Base-by-base conservation (phyloP, 73 alveolate species). In the Paramecium octaurelia region DNA sequence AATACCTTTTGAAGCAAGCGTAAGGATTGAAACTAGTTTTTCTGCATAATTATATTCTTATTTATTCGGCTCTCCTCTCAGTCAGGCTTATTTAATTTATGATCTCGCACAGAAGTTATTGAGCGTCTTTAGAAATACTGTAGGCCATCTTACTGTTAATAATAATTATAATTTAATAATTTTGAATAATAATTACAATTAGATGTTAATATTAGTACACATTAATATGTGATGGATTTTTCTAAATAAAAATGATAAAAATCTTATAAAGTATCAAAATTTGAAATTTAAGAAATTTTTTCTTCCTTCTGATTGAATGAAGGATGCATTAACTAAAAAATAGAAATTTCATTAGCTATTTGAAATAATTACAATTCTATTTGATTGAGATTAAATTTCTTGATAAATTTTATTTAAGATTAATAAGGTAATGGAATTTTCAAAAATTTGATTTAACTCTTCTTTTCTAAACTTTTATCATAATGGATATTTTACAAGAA, bases 31-130 rank as follows among this genome's bases (percentile, higher is more conserved):
- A 80, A 46, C 38, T 44, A 11, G 91, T 31, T 46, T 80, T 80
- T 80, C 91, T 80, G 29, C 91, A 80, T 80, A 80, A 35, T 64
- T 44, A 48, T 23, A 80, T 80, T 48, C 91, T 80, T 43, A 80
- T 16, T 46, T 80, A 2, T 21, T 80, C 91, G 1, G 75, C 75
- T 20, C 16, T 80, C 38, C 57, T 46, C 36, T 80, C 91, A 20
- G 70, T 42, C 8, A 43, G 18, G 44, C 73, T 80, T 42, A 80
- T 80, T 46, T 80, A 24, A 43, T 80, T 80, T 27, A 80, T 44
- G 46, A 80, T 80, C 44, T 80, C 91, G 14, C 84, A 64, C 5
- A 64, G 24, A 27, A 64, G 50, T 64, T 64, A 64, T 64, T 64
- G 24, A 27, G 84, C 84, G 3, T 64, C 84, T 64, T 64, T 64